Evolutionary conservation across 352 stramenopile genomes (phyloP), one percentile per base, ranked within the genome.

Genomic region (Pythium dissotocum): DNA sequence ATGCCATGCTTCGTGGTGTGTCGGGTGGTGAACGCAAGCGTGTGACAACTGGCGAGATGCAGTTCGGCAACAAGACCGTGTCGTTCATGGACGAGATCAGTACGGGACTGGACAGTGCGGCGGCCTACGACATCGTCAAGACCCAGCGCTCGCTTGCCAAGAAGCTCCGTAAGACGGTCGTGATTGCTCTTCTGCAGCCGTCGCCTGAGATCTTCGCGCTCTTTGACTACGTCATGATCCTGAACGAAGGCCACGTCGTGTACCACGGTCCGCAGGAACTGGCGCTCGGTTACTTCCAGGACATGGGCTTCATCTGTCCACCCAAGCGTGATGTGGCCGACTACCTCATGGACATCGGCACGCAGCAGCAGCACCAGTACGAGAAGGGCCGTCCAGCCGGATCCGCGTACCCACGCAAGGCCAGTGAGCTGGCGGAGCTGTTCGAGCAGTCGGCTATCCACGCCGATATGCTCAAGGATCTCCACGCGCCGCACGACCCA

Each of bases 401-500:
- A 44, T 72, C 61, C 38, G 44, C 38, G 21, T 68, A 64, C 72
- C 74, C 46, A 26, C 62, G 46, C 56, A 68, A 35, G 32, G 51
- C 63, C 26, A 61, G 44, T 12, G 68, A 74, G 63, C 73, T 77
- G 64, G 71, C 71, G 12, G 51, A 70, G 46, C 58, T 68, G 36
- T 77, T 63, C 44, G 57, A 65, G 32, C 42, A 44, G 21, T 77
- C 71, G 42, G 12, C 36, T 0, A 59, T 75, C 49, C 64, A 77
- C 46, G 56, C 67, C 4, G 56, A 53, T 1, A 77, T 68, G 58
- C 36, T 73, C 18, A 36, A 42, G 2, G 49, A 71, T 28, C 88
- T 94, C 16, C 91, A 91, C 38, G 77, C 79, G 18, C 73, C 96
- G 9, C 97, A 97, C 70, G 93, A 98, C 70, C 79, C 97, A 32